A percentile compares a stretch with the other conserved stretches of the same genome.
phyloP scores from a whole-genome alignment of 2,329 filamentous ascomycete genomes.

The Phialophora macrospora region DNA sequence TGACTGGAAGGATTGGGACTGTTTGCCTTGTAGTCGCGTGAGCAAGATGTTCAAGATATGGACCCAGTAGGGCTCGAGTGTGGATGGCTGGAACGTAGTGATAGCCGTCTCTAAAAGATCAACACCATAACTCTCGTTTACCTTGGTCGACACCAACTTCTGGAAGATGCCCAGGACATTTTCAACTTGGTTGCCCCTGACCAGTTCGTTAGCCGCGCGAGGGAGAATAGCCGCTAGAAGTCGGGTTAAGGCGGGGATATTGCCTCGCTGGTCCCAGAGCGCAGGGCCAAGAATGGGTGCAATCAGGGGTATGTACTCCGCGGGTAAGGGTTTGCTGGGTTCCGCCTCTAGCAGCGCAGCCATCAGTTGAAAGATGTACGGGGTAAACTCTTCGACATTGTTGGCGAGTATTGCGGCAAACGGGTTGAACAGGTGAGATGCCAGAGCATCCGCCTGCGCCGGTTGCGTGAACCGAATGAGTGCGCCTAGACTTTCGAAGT shows the following conservation, averaged over 20 bases:
- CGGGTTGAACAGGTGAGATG: constrained; percentile 79
- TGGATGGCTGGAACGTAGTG: constrained; percentile 68
- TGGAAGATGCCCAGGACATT: constrained; percentile 95
- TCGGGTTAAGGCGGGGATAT: constrained; percentile 86
- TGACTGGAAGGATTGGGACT: constrained; percentile 80
- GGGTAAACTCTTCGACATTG: constrained; percentile 90
- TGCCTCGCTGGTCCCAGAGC: constrained; percentile 90
- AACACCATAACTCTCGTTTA: constrained; percentile 83
- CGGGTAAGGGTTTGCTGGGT: constrained; percentile 75
- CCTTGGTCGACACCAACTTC: constrained; percentile 78
- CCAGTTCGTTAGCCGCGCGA: constrained; percentile 72
- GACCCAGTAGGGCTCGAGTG: constrained; percentile 76
- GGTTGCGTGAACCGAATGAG: constrained; percentile 74
- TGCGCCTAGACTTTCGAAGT: constrained; percentile 92
- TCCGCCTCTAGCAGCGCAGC: constrained; percentile 88
- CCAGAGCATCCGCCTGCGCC: constrained; percentile 69
- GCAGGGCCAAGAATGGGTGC: constrained; percentile 76
- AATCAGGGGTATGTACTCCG: constrained; percentile 79
- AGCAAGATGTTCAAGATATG: constrained; percentile 83
- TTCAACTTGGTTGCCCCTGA: constrained; percentile 79
- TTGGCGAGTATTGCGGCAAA: constrained; percentile 80
- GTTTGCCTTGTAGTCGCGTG: constrained; percentile 71
- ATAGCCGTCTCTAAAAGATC: constrained; percentile 86
- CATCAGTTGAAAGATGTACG: constrained; percentile 95
- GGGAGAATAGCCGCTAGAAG: constrained; percentile 83